Evolutionary conservation across 352 stramenopile genomes (phyloP), one percentile per base, ranked within the genome.

Genomic region (Globisporangium cylindrosporum): DNA sequence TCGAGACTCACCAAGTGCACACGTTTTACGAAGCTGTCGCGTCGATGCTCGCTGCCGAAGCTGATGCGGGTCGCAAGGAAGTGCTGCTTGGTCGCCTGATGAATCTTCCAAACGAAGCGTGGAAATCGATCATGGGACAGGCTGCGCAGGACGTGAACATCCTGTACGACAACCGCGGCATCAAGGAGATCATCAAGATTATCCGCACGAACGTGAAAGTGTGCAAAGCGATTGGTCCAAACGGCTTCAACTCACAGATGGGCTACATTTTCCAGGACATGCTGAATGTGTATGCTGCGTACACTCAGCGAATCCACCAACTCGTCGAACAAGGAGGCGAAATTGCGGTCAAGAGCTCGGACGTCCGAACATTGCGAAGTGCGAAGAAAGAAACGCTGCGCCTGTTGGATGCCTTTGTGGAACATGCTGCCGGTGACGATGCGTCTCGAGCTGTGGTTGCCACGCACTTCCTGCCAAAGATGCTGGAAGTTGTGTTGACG

Each of bases 21-120:
- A 98, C 97, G 25, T 99, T 99, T 76, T 99, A 99, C 79, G 97
- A 99, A 84, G 97, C 98, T 27, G 95, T 99, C 15, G 98, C 93
- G 5, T 95, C 82, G 36, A 94, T 94, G 86, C 71, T 93, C 53
- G 86, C 88, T 34, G 86, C 89, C 24, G 86, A 94, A 49, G 81
- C 82, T 70, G 72, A 91, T 77, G 62, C 86, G 81, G 69, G 87
- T 62, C 70, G 98, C 74, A 96, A 98, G 71, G 86, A 96, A 68
- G 85, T 91, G 51, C 77, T 99, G 41, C 84, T 99, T 61, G 82
- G 78, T 43, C 94, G 94, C 64, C 78, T 99, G 27, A 99, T 99
- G 97, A 94, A 97, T 67, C 78, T 98, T 15, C 94, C 95, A 0
- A 99, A 99, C 75, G 84, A 92, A 48, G 90, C 90, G 38, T 97